A percentile compares a stretch with the other conserved stretches of the same genome.
These are phyloP conservation scores for Boletus pseudopeckii DNA, from an alignment of 768 basidiomycete genomes.

Conservation along the genomic window DNA sequence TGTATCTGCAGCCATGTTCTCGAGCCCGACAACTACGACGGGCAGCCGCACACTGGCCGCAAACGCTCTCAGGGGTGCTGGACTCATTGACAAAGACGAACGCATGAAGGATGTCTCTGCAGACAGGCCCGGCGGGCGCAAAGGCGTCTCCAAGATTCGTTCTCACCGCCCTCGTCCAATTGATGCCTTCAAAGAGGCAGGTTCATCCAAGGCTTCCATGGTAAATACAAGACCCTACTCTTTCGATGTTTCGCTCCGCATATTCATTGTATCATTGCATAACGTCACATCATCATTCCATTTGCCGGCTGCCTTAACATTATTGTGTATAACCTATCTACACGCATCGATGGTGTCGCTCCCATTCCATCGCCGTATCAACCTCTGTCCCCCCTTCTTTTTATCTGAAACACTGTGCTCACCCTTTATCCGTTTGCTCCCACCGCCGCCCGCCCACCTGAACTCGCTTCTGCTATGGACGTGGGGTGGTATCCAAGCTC, in stretches of 20 bases:
- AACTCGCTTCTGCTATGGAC: conserved; percentile 19
- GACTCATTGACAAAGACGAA: conserved; percentile 73
- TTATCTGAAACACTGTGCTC: conserved; percentile 33
- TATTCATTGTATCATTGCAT: conserved; percentile 30
- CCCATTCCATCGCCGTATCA: conserved; percentile 12
- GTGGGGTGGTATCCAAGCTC: conserved; percentile 34
- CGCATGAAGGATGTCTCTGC: conserved; percentile 69
- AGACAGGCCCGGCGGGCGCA: conserved; percentile 67
- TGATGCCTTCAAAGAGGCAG: conserved; percentile 54
- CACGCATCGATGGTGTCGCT: conserved; percentile 11
- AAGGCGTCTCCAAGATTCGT: conserved; percentile 59
- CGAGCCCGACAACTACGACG: conserved; percentile 56
- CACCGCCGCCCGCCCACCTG: conserved; percentile 19
- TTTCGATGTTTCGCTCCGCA: conserved; percentile 21
- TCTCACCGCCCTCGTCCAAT: conserved; percentile 58
- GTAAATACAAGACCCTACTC: conserved; percentile 58
- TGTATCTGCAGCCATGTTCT: conserved; percentile 43
- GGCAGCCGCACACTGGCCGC: conserved; percentile 56
- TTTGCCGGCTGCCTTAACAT: conserved; percentile 11
- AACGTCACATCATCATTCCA: conserved; percentile 14
- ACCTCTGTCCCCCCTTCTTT: not conserved
- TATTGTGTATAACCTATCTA: conserved; percentile 19
- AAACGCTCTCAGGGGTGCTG: conserved; percentile 64
- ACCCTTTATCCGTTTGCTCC: conserved; percentile 34
- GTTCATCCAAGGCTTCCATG: conserved; percentile 50